Base-by-base conservation (phyloP, 768 basidiomycete genomes). In the Pleurotus citrinopileatus region DNA sequence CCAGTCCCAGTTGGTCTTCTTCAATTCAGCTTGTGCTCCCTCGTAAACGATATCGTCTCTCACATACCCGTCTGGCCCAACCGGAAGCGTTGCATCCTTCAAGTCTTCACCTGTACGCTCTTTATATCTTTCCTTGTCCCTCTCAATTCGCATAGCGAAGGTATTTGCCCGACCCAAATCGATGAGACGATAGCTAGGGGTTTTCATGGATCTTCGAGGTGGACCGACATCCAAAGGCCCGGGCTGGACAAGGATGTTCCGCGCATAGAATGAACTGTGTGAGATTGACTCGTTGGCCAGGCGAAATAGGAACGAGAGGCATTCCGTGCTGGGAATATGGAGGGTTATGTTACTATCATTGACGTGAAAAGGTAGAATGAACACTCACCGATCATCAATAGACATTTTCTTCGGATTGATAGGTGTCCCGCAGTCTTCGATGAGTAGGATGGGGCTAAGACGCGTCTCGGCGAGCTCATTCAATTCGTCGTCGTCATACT, bases 401-500 rank as follows among this genome's bases (percentile, higher is more conserved):
- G 55, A 67, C 37, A 77, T 61, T 3, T 52, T 19, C 0, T 55
- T n/a, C 0, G 66, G 36, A 0, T 63, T 48, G 3, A 76, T 61
- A 7, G 65, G 62, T 3, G 3, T 45, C 1, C 77, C 77, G 51
- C 77, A 78, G 42, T 74, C 59, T 59, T 80, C 77, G 0, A 78
- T 42, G 12, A 80, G 66, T 19, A 80, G 54, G 37, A 78, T 73
- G 0, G 76, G 72, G 53, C 76, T 76, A 27, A 68, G 60, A 56
- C 70, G 70, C 2, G 19, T 54, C 29, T 38, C 12, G 25, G 17
- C 27, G 2, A 37, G 36, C 7, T 17, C 43, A 19, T 17, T 42
- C 4, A 52, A 38, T 10, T 37, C 45, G 23, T 28, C 23, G 23
- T 47, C 45, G 15, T 25, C 3, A n/a, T 32, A 47, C 4, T 15